phyloP scores from a whole-genome alignment of 2,329 filamentous ascomycete species.

The Aspergillus novoparasiticus region DNA sequence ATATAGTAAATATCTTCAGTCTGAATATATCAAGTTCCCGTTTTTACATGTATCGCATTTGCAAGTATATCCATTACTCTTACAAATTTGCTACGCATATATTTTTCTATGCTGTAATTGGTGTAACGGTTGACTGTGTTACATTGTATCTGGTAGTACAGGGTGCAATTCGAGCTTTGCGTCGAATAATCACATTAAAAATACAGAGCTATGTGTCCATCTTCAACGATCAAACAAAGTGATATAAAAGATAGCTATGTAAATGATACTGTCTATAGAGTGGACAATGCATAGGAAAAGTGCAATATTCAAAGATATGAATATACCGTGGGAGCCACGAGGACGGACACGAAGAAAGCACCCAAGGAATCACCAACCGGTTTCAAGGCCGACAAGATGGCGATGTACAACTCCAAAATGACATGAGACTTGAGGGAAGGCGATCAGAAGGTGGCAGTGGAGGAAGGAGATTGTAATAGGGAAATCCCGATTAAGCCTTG shows the following conservation, averaged over 20 bases:
- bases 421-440: neutral
- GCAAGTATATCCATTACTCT: neutral
- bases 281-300: conserved; percentile 5
- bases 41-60: neutral
- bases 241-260: conserved; percentile 5
- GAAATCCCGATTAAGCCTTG: conserved; percentile 48
- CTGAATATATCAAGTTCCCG: neutral
- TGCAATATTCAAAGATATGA: conserved; percentile 9
- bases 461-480: conserved; percentile 14
- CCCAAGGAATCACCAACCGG: neutral
- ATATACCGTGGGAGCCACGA: conserved; percentile 2
- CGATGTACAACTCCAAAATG: neutral
- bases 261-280: conserved; percentile 21
- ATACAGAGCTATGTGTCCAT: conserved; percentile 1
- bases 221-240: neutral
- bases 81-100: neutral
- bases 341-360: neutral
- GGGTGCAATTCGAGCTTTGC: neutral
- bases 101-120: neutral
- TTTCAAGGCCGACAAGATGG: neutral
- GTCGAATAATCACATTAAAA: conserved; percentile 1
- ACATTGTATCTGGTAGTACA: neutral
- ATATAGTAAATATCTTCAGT: neutral
- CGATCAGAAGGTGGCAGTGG: neutral
- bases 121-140: neutral